A percentile compares a stretch with the other conserved stretches of the same genome.
phyloP scores from a whole-genome alignment of 2,329 filamentous ascomycete species.

The Lachnellula hyalina region DNA sequence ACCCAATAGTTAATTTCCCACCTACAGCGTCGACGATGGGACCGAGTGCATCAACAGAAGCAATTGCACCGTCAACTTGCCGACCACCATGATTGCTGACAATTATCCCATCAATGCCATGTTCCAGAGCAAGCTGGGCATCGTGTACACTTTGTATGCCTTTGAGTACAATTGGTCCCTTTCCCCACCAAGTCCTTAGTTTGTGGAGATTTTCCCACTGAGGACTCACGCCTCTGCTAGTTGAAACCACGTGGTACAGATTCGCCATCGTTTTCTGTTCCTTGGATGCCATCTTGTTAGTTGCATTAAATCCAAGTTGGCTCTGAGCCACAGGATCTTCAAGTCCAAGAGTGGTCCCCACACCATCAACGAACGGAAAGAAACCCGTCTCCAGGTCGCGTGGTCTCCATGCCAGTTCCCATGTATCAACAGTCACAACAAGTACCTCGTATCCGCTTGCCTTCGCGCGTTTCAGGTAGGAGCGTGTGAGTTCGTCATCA shows the following conservation, averaged over 20 bases:
- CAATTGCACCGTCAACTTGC: constrained; percentile 49
- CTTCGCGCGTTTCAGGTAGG: constrained; percentile 29
- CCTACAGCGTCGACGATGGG: constrained; percentile 44
- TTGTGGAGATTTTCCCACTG: too few relatives aligned
- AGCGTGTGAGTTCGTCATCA: too few relatives aligned
- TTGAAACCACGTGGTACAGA: too few relatives aligned
- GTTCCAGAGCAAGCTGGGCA: constrained; percentile 37
- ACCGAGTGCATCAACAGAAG: constrained; percentile 50
- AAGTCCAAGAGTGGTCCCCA: too few relatives aligned
- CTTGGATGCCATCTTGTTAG: too few relatives aligned
- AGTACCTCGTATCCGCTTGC: constrained; percentile 56
- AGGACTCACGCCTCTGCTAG: too few relatives aligned
- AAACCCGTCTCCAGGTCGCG: constrained; percentile 59
- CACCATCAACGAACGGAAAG: constrained; percentile 45
- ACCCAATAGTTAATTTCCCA: constrained; percentile 48
- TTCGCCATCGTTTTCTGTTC: too few relatives aligned
- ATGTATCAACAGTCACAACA: constrained; percentile 67
- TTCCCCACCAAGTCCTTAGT: too few relatives aligned
- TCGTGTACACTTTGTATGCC: constrained; percentile 45
- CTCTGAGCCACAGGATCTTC: too few relatives aligned
- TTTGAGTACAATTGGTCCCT: constrained; percentile 50
- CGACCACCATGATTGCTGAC: constrained; percentile 52
- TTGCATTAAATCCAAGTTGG: too few relatives aligned
- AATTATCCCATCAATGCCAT: constrained; percentile 44
- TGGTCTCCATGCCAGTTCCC: constrained; percentile 61